phyloP scores from a whole-genome alignment of 1,284 basidiomycete genomes.

The Tilletia horrida region DNA sequence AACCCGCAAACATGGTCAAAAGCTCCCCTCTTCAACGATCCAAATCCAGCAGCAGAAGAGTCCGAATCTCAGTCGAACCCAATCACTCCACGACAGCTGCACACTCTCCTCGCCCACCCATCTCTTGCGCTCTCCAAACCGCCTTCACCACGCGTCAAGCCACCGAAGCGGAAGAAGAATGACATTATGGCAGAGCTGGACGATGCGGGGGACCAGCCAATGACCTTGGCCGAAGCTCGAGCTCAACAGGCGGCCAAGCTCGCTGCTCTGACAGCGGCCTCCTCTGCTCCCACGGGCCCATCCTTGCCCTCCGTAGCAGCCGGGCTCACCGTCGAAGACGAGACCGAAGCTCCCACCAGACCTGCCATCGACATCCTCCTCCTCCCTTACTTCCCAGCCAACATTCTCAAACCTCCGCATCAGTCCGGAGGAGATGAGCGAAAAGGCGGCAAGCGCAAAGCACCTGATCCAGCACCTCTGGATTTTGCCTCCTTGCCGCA shows the following conservation, averaged over 20 bases:
- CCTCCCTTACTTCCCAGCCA: slow-evolving; percentile 43
- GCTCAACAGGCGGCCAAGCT: slow-evolving; percentile 24
- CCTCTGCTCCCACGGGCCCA: not conserved
- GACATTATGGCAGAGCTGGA: not conserved
- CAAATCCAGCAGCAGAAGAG: not conserved
- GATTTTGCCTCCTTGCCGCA: slow-evolving; percentile 26
- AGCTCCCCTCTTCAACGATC: not conserved
- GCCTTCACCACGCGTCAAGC: slow-evolving; percentile 23
- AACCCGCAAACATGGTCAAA: slow-evolving; percentile 4
- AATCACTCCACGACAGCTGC: slow-evolving; percentile 11
- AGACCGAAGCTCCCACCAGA: slow-evolving; percentile 19
- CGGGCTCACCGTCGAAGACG: slow-evolving; percentile 21
- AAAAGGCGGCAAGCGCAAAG: slow-evolving; percentile 3
- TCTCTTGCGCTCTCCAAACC: slow-evolving; percentile 21
- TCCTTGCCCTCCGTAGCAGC: slow-evolving; percentile 19
- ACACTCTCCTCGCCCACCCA: slow-evolving; percentile 20
- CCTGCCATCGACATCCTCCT: slow-evolving; percentile 47
- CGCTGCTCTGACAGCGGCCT: slow-evolving; percentile 35
- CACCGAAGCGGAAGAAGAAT: not conserved
- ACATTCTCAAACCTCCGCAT: slow-evolving; percentile 27
- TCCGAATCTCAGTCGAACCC: not conserved
- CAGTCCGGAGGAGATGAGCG: not conserved
- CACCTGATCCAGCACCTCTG: not conserved
- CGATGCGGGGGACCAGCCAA: not conserved
- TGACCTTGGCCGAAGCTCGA: slow-evolving; percentile 17